phyloP scores from a whole-genome alignment of 768 basidiomycete species.

The Gloeophyllum trabeum region DNA sequence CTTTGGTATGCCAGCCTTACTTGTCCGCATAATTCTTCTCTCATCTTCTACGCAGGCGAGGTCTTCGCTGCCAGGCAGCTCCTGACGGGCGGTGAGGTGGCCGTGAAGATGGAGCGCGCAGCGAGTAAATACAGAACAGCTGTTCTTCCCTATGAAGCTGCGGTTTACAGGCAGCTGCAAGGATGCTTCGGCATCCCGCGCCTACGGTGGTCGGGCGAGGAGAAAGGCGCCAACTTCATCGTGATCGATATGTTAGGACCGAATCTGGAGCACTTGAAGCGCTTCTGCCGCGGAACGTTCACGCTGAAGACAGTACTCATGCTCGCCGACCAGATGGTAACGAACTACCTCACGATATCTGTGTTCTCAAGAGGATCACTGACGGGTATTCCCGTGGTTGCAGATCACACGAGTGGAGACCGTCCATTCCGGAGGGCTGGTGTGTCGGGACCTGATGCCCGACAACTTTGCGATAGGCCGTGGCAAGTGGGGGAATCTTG shows the following conservation, averaged over 20 bases:
- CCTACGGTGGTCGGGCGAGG: conserved; percentile 8
- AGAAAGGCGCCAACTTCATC: conserved; percentile 7
- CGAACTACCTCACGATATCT: not conserved
- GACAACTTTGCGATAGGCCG: too few relatives aligned
- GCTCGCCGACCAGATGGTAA: conserved; percentile 15
- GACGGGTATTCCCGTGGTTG: not conserved
- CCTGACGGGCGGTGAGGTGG: too few relatives aligned
- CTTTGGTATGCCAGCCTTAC: too few relatives aligned
- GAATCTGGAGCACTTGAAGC: conserved; percentile 6
- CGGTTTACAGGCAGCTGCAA: conserved; percentile 10
- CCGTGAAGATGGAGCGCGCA: too few relatives aligned
- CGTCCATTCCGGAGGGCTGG: conserved; percentile 9
- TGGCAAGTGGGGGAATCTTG: too few relatives aligned
- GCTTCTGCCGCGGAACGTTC: conserved; percentile 10
- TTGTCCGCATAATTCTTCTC: too few relatives aligned
- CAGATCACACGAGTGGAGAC: conserved; percentile 10
- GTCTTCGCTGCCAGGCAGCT: too few relatives aligned
- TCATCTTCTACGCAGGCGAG: too few relatives aligned
- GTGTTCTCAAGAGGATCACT: not conserved
- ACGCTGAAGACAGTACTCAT: conserved; percentile 12
- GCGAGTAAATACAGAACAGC: too few relatives aligned
- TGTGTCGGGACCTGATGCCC: conserved; percentile 13
- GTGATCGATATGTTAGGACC: conserved; percentile 14
- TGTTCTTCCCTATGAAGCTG: conserved; percentile 8
- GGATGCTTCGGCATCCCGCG: conserved; percentile 7